Evolutionary conservation across 495 filamentous ascomycete genomes (phyloP), one percentile per base, ranked within the genome.

Genomic region (Filosporella fistucella): DNA sequence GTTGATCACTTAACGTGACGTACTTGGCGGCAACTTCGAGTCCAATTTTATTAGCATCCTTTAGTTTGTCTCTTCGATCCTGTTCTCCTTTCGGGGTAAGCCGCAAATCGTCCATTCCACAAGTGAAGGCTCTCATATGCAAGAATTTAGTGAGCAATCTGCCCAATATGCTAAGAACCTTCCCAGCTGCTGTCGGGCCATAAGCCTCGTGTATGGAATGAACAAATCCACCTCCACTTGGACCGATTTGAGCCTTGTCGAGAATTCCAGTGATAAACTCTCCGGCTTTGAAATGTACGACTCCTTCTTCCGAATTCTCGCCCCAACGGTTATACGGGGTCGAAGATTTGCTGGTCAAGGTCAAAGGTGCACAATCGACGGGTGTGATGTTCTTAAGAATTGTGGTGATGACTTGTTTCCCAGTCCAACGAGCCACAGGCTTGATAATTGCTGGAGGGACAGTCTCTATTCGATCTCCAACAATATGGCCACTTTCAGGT

Each of bases 361-460:
- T 90, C 34, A 99, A 66, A 20, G 89, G 89, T 39, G 84, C 80
- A 52, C 86, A 85, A 50, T 78, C 72, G 8, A 69, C 54, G 0
- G 91, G 94, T 56, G 74, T 79, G 47, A 97, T 91, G 61, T 99
- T 99, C 65, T 86, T 86, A 26, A 99, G 68, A 17, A 99, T 85
- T 0, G 91, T 96, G 12, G 89, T 91, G 50, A 97, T 85, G 13
- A 99, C 73, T 63, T 99, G 94, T 69, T 97, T 99, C 52, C 94
- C 94, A n/a, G 91, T 96, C 94, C 94, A 99, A 37, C 88, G 69
- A 16, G 77, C 75, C 26, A 72, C 75, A 2, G 94, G 94, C 65
- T 89, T 94, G 49, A 88, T 70, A 30, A 96, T 72, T 9, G 91
- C 85, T 7, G 94, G 94, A 10, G 80, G 69, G 1, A 96, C 72